phyloP scores from a whole-genome alignment of 768 basidiomycete genomes.

The Amanita thiersii region DNA sequence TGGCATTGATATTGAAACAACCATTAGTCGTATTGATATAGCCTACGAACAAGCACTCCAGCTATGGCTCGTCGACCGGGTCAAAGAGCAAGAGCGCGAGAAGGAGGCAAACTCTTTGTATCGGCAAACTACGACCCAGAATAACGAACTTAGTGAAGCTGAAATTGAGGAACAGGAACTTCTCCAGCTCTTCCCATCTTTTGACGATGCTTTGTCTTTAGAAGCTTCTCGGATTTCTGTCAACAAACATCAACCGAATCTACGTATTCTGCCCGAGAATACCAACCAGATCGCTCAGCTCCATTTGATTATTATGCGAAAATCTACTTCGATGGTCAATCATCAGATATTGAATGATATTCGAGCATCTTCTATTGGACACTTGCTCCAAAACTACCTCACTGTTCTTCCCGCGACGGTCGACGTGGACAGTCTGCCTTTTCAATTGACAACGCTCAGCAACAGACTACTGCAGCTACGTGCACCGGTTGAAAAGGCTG shows the following conservation, averaged over 20 bases:
- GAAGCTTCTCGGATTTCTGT: constrained; percentile 9
- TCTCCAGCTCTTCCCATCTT: constrained; percentile 77
- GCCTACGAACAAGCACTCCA: constrained; percentile 63
- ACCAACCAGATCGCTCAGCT: constrained; percentile 34
- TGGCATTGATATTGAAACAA: constrained; percentile 24
- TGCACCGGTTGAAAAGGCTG: constrained; percentile 8
- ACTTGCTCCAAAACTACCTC: constrained; percentile 20
- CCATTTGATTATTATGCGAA: constrained; percentile 37
- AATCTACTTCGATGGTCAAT: neutral
- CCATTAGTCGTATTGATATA: constrained; percentile 30
- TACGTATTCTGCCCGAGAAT: constrained; percentile 25
- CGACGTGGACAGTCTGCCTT: constrained; percentile 42
- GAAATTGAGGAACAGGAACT: constrained; percentile 84
- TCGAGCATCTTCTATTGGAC: constrained; percentile 18
- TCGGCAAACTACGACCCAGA: constrained; percentile 46
- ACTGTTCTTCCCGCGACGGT: constrained; percentile 17
- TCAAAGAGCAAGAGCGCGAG: constrained; percentile 56
- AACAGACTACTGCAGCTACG: constrained; percentile 26
- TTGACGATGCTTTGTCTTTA: constrained; percentile 49
- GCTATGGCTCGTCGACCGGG: constrained; percentile 81
- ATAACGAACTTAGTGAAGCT: constrained; percentile 54
- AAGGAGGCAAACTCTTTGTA: constrained; percentile 70
- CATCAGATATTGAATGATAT: constrained; percentile 7
- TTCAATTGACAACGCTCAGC: constrained; percentile 45
- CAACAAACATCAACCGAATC: constrained; percentile 9